Evolutionary conservation across 2,329 filamentous ascomycete species (phyloP), one percentile per base, ranked within the genome.

Genomic region (Ascochyta koolunga): DNA sequence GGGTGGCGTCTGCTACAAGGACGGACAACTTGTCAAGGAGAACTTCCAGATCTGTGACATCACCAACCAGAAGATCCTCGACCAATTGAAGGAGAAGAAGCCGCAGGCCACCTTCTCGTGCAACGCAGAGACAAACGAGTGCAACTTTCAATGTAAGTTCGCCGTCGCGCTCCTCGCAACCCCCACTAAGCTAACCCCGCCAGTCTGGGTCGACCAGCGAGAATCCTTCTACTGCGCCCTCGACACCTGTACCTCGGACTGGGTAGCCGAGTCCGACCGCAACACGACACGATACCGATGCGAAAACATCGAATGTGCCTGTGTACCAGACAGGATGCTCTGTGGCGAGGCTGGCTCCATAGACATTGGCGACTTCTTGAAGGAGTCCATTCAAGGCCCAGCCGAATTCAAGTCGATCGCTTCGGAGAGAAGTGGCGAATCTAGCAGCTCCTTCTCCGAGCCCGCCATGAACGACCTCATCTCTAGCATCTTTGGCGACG

Each of bases 41-140:
- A 99, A 98, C 79, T 93, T 92, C 78, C 96, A 99, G 77, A 95
- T 96, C 79, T 99, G 95, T 78, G 91, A 96, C 75, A 95, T 99
- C 62, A 98, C 93, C 50, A 99, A 99, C 79, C 85, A 86, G 75
- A 95, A 96, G 80, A 99, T 99, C 69, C 81, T 93, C 50, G 87
- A 93, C 58, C 87, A 93, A 70, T 83, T 99, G 42, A 90, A 92
- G 66, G 87, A 89, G 38, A 86, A 92, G 76, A 89, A 90, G 54
- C 93, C 95, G 0, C 90, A 99, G 75, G 95, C 96, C 21, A 99
- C 95, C 0, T 99, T 99, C 71, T 91, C 89, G 25, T 99, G 95
- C 75, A 86, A 93, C 68, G 86, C 84, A 31, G 86, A 89, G 45
- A 81, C 86, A 4, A 81, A 84, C 18, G 86, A 89, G 18, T 99